Evolutionary conservation across 2,329 filamentous ascomycete species (phyloP).

Genomic region (Hypoxylon sp.): DNA sequence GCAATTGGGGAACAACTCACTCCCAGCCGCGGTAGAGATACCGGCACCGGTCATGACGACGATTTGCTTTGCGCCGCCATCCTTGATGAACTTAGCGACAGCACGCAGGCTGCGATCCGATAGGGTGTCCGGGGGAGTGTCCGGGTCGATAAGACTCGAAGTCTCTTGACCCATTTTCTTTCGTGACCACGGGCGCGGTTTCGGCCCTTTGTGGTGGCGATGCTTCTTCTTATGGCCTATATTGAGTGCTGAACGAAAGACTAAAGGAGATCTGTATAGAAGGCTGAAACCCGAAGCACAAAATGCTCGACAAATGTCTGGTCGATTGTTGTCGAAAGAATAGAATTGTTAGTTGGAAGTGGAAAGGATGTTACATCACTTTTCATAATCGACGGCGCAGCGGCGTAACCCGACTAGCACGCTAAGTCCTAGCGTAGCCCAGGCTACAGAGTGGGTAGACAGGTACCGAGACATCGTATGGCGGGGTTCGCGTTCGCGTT

Average conservation of each 20-base stretch:
- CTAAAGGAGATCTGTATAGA: neutral
- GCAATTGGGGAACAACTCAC: constrained; percentile 56
- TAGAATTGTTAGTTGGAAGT: constrained; percentile 8
- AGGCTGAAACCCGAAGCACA: neutral
- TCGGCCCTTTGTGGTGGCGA: constrained; percentile 46
- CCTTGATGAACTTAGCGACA: constrained; percentile 84
- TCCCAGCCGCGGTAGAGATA: constrained; percentile 81
- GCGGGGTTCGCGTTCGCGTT: constrained; percentile 17
- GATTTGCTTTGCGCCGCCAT: constrained; percentile 76
- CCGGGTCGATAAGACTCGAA: constrained; percentile 76
- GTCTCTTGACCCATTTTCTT: constrained; percentile 89
- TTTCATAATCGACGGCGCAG: constrained; percentile 15
- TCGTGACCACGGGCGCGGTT: constrained; percentile 46
- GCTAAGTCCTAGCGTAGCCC: constrained; percentile 16
- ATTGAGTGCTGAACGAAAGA: constrained; percentile 18
- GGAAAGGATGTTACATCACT: constrained; percentile 18
- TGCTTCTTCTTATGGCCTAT: constrained; percentile 51
- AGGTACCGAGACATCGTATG: constrained; percentile 16
- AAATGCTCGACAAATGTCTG: neutral
- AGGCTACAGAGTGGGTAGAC: neutral
- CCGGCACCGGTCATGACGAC: constrained; percentile 94
- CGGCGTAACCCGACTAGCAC: constrained; percentile 20
- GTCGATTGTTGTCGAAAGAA: constrained; percentile 7
- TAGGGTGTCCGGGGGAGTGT: constrained; percentile 75
- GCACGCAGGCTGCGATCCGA: constrained; percentile 77